Evolutionary conservation across 768 basidiomycete species (phyloP), one percentile per base, ranked within the genome.

Genomic region (Auriscalpium microsporum): DNA sequence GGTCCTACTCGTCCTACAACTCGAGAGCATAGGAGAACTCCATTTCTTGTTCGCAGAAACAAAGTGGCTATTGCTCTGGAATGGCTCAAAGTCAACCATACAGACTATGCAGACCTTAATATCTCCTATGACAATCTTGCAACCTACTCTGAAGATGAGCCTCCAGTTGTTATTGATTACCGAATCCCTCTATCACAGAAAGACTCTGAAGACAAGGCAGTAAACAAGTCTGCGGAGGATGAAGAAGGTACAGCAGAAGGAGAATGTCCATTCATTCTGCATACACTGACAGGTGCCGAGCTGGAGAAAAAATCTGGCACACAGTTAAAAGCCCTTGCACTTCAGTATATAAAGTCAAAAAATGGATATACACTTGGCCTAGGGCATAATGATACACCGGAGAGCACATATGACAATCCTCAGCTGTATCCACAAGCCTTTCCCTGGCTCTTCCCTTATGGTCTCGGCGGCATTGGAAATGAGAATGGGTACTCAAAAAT

Each of bases 361-460:
- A 58, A 55, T 3, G 68, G 68, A 0, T 64, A 61, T n/a, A 52
- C 67, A 0, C 58, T 76, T 1, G 68, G 56, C 0, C 59, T 72
- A 2, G 71, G 70, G 0, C 70, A 69, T 50, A 52, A 56, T 8
- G 34, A 42, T 7, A 46, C 57, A 3, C 63, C 67, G 11, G 60
- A 71, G 44, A 66, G 65, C 6, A 66, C 71, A 16, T 74, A 66
- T 38, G 52, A 70, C 16, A 73, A 75, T 58, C 66, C 67, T 4
- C 53, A 62, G 4, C 52, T 72, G 1, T 74, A 71, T 59, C 71
- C 74, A 1, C 60, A 65, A 16, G 71, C 71, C 69, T 73, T 71
- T 62, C 72, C 72, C 0, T 75, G 73, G 71, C 55, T 75, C 1
- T 76, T 71, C 58, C 74, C 73, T 0, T 75, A 75, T 63, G 72